Evolutionary conservation across 257 asterid species (phyloP), one percentile per base, ranked within the genome.

Genomic region (Thymus mandschuricus): DNA sequence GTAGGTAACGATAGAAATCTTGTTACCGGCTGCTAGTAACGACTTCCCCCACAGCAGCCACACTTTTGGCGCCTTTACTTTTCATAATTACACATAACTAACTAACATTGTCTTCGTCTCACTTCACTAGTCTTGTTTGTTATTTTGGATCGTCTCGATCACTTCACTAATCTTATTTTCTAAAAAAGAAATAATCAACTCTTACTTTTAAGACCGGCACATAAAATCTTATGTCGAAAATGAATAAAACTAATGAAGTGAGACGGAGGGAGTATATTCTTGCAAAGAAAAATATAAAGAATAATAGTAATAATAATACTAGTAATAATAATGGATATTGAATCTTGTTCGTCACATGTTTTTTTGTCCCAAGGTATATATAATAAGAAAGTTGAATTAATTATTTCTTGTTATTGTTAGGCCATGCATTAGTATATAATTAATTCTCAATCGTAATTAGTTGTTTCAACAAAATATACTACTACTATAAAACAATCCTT

Each of bases 1-100:
- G 64, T 72, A 50, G 78, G 78, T 73, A 21, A 4, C 67, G 30
- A 6, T 21, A 21, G 34, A 40, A n/a, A 30, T 65, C 78, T 40
- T 66, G 65, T 65, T 12, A 64, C 60, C 67, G 66, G 78, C 77
- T 44, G 72, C 77, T 33, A 59, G 0, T 13, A n/a, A 51, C 10
- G 58, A 21, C 58, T 54, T 31, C 2, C 10, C 29, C 43, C 3
- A 6, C 48, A 30, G 34, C 66, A 73, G 71, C 77, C 60, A 58
- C 51, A 46, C 12, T 29, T 56, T 29, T 28, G 61, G 61, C 15
- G 3, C 38, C 15, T 8, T 56, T 55, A 13, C 29, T 28, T 56
- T 56, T 35, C 4, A 35, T 35, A 35, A 34, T 34, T 34, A 34
- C 21, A 21, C 21, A 21, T 21, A 21, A 21, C 21, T 21, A 21